These are phyloP conservation scores for Pythium folliculosum DNA, from an alignment of 352 stramenopile species.

Conservation along the genomic window DNA sequence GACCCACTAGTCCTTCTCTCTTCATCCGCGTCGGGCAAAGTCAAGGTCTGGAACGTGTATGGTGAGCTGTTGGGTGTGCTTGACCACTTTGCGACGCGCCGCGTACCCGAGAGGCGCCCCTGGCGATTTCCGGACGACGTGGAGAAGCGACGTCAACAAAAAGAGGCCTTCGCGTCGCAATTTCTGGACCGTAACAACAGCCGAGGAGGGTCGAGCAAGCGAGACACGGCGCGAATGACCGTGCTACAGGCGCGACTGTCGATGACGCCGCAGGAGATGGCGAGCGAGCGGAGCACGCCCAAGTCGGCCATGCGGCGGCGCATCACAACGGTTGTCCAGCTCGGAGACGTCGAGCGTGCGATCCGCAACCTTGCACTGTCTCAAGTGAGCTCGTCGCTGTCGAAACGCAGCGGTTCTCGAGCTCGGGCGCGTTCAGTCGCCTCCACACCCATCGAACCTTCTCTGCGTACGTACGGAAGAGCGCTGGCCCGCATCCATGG, in stretches of 20 bases:
- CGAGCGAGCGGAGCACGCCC: constrained; percentile 13
- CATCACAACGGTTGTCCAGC: constrained; percentile 15
- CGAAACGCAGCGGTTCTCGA: neutral
- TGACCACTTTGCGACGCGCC: constrained; percentile 68
- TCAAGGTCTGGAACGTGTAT: constrained; percentile 60
- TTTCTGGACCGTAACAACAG: constrained; percentile 36
- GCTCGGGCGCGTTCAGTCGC: neutral
- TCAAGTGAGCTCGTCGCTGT: constrained; percentile 2
- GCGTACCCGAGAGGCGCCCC: constrained; percentile 40
- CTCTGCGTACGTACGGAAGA: constrained; percentile 12
- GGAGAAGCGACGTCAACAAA: constrained; percentile 32
- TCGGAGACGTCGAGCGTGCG: constrained; percentile 9
- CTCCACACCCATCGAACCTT: constrained; percentile 5
- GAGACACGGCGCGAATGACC: constrained; percentile 36
- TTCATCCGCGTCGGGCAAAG: constrained; percentile 49
- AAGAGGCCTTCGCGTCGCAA: constrained; percentile 43
- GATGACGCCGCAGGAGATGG: constrained; percentile 39
- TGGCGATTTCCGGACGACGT: constrained; percentile 71
- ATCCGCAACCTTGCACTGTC: constrained; percentile 13
- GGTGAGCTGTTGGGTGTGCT: constrained; percentile 49
- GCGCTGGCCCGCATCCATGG: too few species aligned
- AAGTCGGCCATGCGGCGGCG: constrained; percentile 9
- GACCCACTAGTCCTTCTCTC: constrained; percentile 51
- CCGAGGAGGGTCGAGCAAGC: constrained; percentile 6
- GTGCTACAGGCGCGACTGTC: constrained; percentile 54